Percentiles rank a stretch among this genome's conserved stretches.
These are phyloP conservation scores for Ramularia endophylla DNA, from an alignment of 2,329 filamentous ascomycete species.

Conservation along the genomic window DNA sequence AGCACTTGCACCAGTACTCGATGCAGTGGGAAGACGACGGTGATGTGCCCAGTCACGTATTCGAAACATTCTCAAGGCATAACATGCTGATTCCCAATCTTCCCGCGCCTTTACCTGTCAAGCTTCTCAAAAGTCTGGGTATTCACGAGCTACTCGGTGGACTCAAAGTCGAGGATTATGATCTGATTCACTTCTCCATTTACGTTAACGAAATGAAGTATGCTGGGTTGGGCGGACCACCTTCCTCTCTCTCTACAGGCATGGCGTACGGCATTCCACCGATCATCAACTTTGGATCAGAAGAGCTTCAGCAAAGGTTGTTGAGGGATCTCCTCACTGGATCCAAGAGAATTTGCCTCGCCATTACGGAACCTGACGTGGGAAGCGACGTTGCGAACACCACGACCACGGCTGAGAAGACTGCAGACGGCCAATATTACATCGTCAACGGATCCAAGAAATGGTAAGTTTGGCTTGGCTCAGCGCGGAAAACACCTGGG, in stretches of 20 bases:
- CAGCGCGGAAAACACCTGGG: too few relatives aligned
- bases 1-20: slow-evolving; percentile 66
- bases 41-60: slow-evolving; percentile 3
- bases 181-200: slow-evolving; percentile 79
- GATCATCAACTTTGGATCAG: too few relatives aligned
- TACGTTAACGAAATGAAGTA: slow-evolving; percentile 66
- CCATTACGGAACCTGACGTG: too few relatives aligned
- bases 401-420: too few relatives aligned
- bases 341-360: too few relatives aligned
- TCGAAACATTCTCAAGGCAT: slow-evolving; percentile 59
- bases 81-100: slow-evolving; percentile 66
- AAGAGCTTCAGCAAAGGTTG: too few relatives aligned
- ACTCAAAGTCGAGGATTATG: slow-evolving; percentile 71
- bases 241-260: slow-evolving; percentile 74
- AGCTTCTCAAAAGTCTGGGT: slow-evolving; percentile 67
- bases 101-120: slow-evolving; percentile 74
- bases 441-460: too few relatives aligned
- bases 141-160: slow-evolving; percentile 63
- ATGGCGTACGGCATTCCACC: slow-evolving; percentile 61
- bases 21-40: slow-evolving; percentile 69
- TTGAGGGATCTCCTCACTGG: too few relatives aligned
- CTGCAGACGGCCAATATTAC: too few relatives aligned
- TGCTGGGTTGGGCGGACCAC: slow-evolving; percentile 73
- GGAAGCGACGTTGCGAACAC: too few relatives aligned
- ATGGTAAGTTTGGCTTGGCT: too few relatives aligned